Conservation (phyloP, 371 early-diverging fungal genomes). For the Mucor indicus region DNA sequence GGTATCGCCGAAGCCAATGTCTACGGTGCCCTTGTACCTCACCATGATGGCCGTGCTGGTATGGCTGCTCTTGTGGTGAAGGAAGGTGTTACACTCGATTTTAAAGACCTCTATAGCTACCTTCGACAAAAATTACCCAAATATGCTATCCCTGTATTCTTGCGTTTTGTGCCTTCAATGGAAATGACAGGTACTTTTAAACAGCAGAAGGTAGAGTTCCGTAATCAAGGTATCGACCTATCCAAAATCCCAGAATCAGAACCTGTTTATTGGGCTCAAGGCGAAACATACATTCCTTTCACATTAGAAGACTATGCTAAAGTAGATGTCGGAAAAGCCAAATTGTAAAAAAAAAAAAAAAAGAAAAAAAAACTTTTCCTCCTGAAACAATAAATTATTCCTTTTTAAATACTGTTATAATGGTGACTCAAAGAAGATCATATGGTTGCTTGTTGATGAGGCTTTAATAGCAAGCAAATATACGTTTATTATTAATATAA, state of each 20-base stretch:
- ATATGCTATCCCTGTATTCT: conserved; percentile 62
- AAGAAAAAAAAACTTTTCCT: no score
- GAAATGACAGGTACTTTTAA: conserved; percentile 59
- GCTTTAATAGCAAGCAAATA: no score
- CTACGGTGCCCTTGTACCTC: conserved; percentile 51
- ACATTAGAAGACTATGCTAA: conserved; percentile 21
- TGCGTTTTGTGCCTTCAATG: conserved; percentile 46
- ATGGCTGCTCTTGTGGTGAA: conserved; percentile 64
- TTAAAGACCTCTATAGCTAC: conserved; percentile 22
- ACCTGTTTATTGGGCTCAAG: conserved; percentile 44
- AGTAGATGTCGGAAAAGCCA: conserved; percentile 16
- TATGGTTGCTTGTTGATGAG: no score
- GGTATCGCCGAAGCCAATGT: conserved; percentile 62
- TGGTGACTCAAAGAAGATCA: no score
- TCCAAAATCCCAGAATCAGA: conserved; percentile 25
- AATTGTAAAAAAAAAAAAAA: no score
- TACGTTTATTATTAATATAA: no score
- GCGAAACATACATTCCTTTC: conserved; percentile 46
- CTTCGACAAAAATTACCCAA: conserved; percentile 48
- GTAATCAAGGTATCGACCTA: conserved; percentile 48
- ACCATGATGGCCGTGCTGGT: conserved; percentile 65
- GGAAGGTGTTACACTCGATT: conserved; percentile 17
- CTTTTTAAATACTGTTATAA: no score
- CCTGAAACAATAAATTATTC: no score
- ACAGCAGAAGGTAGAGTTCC: conserved; percentile 48